A percentile compares a stretch with the other conserved stretches of the same genome.
Evolutionary conservation across 2,329 filamentous ascomycete genomes (phyloP).

Genomic region (Arthroderma sp.): DNA sequence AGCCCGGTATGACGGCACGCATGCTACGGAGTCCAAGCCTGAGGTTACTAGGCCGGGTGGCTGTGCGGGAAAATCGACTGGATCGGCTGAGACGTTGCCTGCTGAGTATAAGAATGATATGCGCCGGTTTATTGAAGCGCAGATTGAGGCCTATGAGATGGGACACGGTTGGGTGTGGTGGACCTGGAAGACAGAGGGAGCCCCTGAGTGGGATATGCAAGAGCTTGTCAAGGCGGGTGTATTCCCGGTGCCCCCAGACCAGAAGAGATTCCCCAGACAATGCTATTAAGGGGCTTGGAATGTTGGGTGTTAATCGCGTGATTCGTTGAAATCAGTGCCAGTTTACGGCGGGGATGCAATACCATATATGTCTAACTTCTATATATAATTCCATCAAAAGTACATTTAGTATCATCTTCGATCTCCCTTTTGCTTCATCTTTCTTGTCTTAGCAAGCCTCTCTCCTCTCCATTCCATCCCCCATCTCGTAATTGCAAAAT

Average conservation of each 20-base stretch:
- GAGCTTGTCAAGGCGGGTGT: constrained; percentile 30
- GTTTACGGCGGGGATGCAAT: too few relatives aligned
- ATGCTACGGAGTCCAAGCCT: constrained; percentile 23
- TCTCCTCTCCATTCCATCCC: not conserved
- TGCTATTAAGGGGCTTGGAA: not conserved
- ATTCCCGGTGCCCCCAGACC: constrained; percentile 34
- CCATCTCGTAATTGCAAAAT: not conserved
- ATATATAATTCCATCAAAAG: too few relatives aligned
- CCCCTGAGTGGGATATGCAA: constrained; percentile 37
- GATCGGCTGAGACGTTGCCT: constrained; percentile 33
- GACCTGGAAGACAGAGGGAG: constrained; percentile 38
- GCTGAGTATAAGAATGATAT: constrained; percentile 24
- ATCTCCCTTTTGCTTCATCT: not conserved
- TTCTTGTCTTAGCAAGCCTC: not conserved
- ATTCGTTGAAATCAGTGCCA: too few relatives aligned
- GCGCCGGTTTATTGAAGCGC: constrained; percentile 33
- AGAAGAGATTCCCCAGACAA: constrained; percentile 18
- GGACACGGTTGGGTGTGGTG: constrained; percentile 36
- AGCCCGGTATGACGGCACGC: constrained; percentile 45
- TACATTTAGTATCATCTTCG: too few relatives aligned
- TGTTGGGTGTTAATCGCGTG: too few relatives aligned
- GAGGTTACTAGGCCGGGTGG: constrained; percentile 33
- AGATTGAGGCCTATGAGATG: constrained; percentile 33
- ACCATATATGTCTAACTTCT: too few relatives aligned
- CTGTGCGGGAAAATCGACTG: constrained; percentile 39